Base-by-base conservation (phyloP, 805 yeast species). In the Wickerhamiella allomyrinae region DNA sequence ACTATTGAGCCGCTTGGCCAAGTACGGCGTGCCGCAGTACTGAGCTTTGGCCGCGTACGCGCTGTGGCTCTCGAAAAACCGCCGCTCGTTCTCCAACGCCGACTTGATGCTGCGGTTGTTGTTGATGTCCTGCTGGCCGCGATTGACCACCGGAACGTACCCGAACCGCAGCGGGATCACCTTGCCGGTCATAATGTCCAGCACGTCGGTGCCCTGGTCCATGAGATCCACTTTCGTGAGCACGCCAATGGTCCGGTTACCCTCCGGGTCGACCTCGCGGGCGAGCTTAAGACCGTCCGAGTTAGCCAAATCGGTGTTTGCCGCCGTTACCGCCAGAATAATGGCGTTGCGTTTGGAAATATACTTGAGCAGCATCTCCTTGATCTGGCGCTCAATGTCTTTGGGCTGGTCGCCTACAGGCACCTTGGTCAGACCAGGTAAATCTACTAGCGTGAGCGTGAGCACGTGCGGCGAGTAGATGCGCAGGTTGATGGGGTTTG, bases 371-470 rank as follows among this genome's bases (percentile, higher is more conserved):
- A 91, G 71, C 84, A 91, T 79, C 51, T 85, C 94, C 60, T 84
- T 79, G 56, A 91, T 91, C 61, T 84, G 95, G 50, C 73, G 77
- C 66, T 91, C 98, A 50, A 91, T 91, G 60, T 91, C 98, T 57
- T 81, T 82, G 44, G 98, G 98, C 64, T 91, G 98, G 62, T 91
- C 98, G 42, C 98, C 98, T 38, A 91, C 96, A 7, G 98, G 98
- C 29, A 91, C 97, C 60, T 91, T 91, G 20, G 98, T 91, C 55
- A 91, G 74, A 49, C 98, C 98, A 5, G 98, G 98, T 55, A 91
- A 71, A 66, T 91, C 98, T 29, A 91, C 97, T 55, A 91, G 73
- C 9, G 98, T 91, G 61, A 89, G 73, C 21, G 95, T 91, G 51
- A 89, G 70, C 38, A 89, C 98, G 54, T 86, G 87, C 20, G 97